A percentile compares a stretch with the other conserved stretches of the same genome.
These are phyloP conservation scores for Kazachstania viticola DNA, from an alignment of 805 yeast species.

Conservation along the genomic window DNA sequence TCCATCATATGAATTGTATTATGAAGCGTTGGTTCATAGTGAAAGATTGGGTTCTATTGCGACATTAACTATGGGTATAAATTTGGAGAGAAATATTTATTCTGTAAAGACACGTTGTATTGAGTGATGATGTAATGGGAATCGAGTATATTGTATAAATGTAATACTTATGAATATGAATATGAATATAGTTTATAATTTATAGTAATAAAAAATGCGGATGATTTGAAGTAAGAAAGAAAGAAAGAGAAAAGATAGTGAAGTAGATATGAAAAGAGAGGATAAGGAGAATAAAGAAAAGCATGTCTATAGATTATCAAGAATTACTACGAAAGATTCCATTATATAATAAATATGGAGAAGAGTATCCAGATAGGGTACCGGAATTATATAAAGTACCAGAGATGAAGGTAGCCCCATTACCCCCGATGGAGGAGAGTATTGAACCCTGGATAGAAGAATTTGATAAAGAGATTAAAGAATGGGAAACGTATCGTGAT, in stretches of 20 bases:
- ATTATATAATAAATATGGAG: conserved; percentile 16
- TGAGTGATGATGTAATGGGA: conserved; percentile 7
- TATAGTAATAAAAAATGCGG: too few relatives aligned
- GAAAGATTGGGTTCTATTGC: conserved; percentile 24
- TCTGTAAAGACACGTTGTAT: conserved; percentile 9
- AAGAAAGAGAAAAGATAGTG: too few relatives aligned
- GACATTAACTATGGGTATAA: conserved; percentile 24
- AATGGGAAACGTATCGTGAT: conserved; percentile 8
- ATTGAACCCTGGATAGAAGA: conserved; percentile 21
- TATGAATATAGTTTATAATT: too few relatives aligned
- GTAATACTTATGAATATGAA: not conserved
- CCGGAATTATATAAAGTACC: conserved; percentile 6
- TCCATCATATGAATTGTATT: conserved; percentile 74
- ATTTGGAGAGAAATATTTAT: conserved; percentile 16
- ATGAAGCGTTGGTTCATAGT: conserved; percentile 28
- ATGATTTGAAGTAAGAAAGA: too few relatives aligned
- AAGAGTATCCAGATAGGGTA: conserved; percentile 11
- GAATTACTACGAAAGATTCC: conserved; percentile 13
- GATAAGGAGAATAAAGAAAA: conserved; percentile 2
- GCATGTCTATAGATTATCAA: conserved; percentile 4
- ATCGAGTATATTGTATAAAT: too few relatives aligned
- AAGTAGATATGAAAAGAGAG: too few relatives aligned
- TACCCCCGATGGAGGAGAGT: conserved; percentile 13
- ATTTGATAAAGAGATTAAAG: conserved; percentile 9
- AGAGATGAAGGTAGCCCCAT: conserved; percentile 9